Base-by-base conservation (phyloP, 352 stramenopile species). In the Pythium apleroticum region DNA sequence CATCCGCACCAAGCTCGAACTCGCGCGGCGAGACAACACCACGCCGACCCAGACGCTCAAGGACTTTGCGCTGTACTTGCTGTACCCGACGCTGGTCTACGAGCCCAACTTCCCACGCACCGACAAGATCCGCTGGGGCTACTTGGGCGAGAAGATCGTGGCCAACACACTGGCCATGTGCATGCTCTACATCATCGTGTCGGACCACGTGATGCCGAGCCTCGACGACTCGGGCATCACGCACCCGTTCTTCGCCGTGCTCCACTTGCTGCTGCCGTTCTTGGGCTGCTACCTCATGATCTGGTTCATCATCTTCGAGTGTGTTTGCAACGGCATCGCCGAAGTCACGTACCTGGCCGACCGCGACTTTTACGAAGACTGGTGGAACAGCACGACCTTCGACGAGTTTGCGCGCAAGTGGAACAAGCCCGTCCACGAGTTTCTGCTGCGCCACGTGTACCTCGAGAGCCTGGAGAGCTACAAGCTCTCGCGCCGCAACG, bases 351-450 rank as follows among this genome's bases (percentile, higher is more conserved):
- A 84, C 65, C 87, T 95, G 54, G 91, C 87, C 0, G 91, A 97
- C 66, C 84, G 90, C 4, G 80, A 97, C 35, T 99, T 99, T 60
- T 99, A 99, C 74, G 82, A 85, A 39, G 96, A 98, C 74, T 99
- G 96, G 97, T 99, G 96, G 96, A 99, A 99, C 81, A 93, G 90
- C 63, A 96, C 89, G 28, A 98, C 96, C 22, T 97, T 91, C 31
- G 84, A 90, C 53, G 84, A 93, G 73, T 96, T 96, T 66, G 88
- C 84, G 43, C 78, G 96, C 65, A 89, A 98, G 46, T 99, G 97
- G 97, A 99, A 99, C 76, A 93, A 98, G 57, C 96, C 97, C 6
- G 97, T 99, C 24, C 96, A 99, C 69, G 96, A 98, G 70, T 98
- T 97, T 78, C 64, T 97, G 52, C 65, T 93, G 50, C 84, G 88